phyloP scores from a whole-genome alignment of 306 rosid species.

The Casuarina equisetifolia region DNA sequence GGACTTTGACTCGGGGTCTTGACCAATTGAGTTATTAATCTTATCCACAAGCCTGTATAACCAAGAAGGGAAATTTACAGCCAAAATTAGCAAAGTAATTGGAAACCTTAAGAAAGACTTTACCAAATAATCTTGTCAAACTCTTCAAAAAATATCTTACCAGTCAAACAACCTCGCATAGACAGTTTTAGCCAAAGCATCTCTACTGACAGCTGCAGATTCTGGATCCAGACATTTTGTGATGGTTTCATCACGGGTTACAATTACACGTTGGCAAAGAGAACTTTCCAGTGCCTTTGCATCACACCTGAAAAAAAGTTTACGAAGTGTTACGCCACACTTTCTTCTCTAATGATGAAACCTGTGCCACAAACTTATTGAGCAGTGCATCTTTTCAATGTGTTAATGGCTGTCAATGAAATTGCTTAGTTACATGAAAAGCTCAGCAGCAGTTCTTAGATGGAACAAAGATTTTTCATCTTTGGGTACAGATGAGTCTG shows the following conservation, averaged over 20 bases:
- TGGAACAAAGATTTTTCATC: constrained; percentile 89
- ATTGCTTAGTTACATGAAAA: constrained; percentile 61
- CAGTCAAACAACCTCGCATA: constrained; percentile 96
- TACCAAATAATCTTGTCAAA: constrained; percentile 22
- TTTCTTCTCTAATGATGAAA: constrained; percentile 22
- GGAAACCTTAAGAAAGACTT: constrained; percentile 19
- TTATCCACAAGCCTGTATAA: constrained; percentile 90
- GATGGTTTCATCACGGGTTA: constrained; percentile 95
- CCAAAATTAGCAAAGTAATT: constrained; percentile 23
- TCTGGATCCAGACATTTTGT: constrained; percentile 93
- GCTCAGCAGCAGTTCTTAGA: constrained; percentile 85
- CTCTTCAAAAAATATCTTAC: constrained; percentile 43
- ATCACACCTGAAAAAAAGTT: constrained; percentile 76
- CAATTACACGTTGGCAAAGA: constrained; percentile 97
- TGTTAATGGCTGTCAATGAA: constrained; percentile 29
- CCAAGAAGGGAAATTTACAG: constrained; percentile 27
- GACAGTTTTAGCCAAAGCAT: constrained; percentile 92
- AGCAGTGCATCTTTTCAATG: constrained; percentile 20
- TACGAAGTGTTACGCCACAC: constrained; percentile 15
- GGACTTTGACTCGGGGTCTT: constrained; percentile 83
- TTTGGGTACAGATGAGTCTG: constrained; percentile 85
- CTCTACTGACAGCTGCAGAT: constrained; percentile 89
- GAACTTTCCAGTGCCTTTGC: constrained; percentile 92
- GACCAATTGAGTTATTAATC: constrained; percentile 91
- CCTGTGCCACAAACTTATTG: constrained; percentile 27